These are phyloP conservation scores for Polyporus tsugae DNA, from an alignment of 1,284 basidiomycete species.

Conservation along the genomic window DNA sequence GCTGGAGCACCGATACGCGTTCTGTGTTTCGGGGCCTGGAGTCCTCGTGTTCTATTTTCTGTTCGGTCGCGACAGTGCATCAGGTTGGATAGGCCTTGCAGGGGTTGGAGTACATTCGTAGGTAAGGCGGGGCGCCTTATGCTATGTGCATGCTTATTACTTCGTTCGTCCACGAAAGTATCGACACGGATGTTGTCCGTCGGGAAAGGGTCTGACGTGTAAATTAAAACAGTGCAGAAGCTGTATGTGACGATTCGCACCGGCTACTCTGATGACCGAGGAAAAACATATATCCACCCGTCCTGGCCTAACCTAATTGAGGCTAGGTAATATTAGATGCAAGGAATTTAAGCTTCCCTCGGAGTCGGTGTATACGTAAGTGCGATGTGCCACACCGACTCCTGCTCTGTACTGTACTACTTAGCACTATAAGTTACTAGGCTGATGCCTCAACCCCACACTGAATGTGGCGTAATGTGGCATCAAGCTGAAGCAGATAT, in stretches of 20 bases:
- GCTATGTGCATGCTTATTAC: no score
- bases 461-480: no score
- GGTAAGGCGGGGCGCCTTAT: neutral
- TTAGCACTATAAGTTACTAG: no score
- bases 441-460: no score
- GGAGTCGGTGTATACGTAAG: neutral
- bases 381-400: neutral
- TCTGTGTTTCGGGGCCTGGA: slow-evolving; percentile 27
- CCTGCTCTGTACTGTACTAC: no score
- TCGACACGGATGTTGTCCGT: neutral
- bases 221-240: no score
- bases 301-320: neutral
- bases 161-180: no score
- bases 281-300: neutral
- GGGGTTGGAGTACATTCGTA: slow-evolving; percentile 37
- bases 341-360: neutral
- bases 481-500: no score
- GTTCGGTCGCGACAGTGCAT: slow-evolving; percentile 31
- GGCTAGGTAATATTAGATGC: neutral
- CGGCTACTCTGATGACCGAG: neutral
- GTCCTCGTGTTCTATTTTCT: slow-evolving; percentile 33
- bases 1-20: slow-evolving; percentile 31
- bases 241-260: neutral
- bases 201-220: neutral
- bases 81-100: slow-evolving; percentile 38